phyloP scores from a whole-genome alignment of 306 rosid species.

The Pyrus communis region DNA sequence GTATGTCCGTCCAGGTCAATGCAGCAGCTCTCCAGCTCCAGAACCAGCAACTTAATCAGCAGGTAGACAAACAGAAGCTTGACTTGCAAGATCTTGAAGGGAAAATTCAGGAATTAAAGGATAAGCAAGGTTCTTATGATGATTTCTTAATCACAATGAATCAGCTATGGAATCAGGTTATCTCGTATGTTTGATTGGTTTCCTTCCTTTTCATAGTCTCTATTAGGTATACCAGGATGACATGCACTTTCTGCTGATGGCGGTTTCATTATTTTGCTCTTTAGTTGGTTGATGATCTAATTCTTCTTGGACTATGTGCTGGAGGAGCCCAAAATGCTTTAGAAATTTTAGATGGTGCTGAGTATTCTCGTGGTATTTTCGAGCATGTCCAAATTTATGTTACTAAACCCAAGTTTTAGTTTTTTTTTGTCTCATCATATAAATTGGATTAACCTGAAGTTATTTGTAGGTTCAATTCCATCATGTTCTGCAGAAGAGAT shows the following conservation, averaged over 20 bases:
- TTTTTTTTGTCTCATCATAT: not conserved
- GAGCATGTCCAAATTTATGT: not conserved
- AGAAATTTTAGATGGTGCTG: conserved; percentile 30
- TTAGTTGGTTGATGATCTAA: conserved; percentile 77
- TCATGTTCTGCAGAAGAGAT: conserved; percentile 64
- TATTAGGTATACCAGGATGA: conserved; percentile 11
- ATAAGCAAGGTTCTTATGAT: conserved; percentile 59
- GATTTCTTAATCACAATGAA: conserved; percentile 59
- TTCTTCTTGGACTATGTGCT: conserved; percentile 66
- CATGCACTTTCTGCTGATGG: not conserved
- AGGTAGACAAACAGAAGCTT: conserved; percentile 60
- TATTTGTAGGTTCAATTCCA: conserved; percentile 60
- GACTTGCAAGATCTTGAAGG: conserved; percentile 63
- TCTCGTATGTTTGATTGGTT: conserved; percentile 13
- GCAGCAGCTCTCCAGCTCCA: conserved; percentile 66
- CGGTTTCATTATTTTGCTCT: conserved; percentile 21
- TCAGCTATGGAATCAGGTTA: conserved; percentile 81
- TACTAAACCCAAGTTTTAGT: not conserved
- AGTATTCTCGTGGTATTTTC: conserved; percentile 46
- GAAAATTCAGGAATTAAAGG: conserved; percentile 44
- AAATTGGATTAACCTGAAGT: conserved; percentile 25
- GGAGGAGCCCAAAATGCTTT: conserved; percentile 58
- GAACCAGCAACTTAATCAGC: conserved; percentile 81
- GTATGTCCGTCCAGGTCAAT: conserved; percentile 50
- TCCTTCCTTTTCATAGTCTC: not conserved